phyloP scores from a whole-genome alignment of 108 stramenopile genomes.

The Pseudonitzschia delicatissima region DNA sequence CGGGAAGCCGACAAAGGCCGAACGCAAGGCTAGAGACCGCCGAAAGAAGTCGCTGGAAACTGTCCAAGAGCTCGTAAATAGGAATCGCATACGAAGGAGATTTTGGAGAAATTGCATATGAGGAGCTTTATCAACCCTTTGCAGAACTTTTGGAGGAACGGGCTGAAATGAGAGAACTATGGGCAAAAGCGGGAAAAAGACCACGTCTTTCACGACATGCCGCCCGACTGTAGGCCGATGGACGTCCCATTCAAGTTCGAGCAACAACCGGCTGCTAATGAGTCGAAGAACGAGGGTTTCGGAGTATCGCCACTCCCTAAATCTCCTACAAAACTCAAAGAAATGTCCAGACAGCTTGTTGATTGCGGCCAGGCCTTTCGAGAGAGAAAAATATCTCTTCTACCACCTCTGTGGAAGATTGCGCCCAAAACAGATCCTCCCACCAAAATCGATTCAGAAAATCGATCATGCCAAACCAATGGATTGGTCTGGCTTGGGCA shows the following conservation, averaged over 20 bases:
- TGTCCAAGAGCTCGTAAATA: constrained; percentile 29
- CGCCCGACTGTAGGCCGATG: constrained; percentile 38
- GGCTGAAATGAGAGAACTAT: constrained; percentile 40
- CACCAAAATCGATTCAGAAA: constrained; percentile 1
- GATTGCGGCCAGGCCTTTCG: constrained; percentile 31
- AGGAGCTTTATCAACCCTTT: constrained; percentile 41
- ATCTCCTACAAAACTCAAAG: constrained; percentile 20
- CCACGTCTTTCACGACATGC: constrained; percentile 40
- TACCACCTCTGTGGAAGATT: constrained; percentile 22
- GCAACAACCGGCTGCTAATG: not conserved
- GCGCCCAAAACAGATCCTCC: not conserved
- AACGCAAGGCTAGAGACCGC: constrained; percentile 43
- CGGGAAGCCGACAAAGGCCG: constrained; percentile 9
- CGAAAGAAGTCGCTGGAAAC: constrained; percentile 41
- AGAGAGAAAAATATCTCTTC: constrained; percentile 17
- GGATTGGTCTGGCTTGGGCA: not conserved
- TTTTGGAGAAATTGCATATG: constrained; percentile 1
- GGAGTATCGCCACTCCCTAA: constrained; percentile 39
- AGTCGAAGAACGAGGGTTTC: not conserved
- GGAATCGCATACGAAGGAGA: constrained; percentile 4
- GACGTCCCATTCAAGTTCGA: constrained; percentile 38
- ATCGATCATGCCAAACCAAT: constrained; percentile 11
- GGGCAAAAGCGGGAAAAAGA: constrained; percentile 51
- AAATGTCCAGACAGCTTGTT: constrained; percentile 21
- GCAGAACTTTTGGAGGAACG: constrained; percentile 44